These are phyloP conservation scores for Allantophomopsis cytisporea DNA, from an alignment of 2,329 filamentous ascomycete species.

Conservation along the genomic window DNA sequence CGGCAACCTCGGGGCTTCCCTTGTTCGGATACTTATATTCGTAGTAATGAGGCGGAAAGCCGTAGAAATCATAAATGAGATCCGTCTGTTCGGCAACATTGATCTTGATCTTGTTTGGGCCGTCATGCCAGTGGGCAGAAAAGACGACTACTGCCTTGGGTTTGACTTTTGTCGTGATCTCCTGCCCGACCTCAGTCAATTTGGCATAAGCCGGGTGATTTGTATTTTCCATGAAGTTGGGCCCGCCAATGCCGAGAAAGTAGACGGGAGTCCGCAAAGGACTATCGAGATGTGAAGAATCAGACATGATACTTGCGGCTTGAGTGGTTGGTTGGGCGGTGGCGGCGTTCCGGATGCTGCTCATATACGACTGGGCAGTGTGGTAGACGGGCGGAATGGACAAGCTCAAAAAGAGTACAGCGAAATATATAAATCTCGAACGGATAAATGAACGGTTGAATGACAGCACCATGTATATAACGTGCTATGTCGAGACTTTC, in stretches of 20 bases:
- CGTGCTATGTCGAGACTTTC: too few species aligned
- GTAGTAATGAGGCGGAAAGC: slow-evolving; percentile 59
- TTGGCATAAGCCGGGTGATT: slow-evolving; percentile 53
- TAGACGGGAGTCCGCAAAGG: slow-evolving; percentile 10
- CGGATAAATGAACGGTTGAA: too few species aligned
- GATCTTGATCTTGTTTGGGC: slow-evolving; percentile 40
- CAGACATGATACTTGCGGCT: slow-evolving; percentile 5
- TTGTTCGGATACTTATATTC: slow-evolving; percentile 50
- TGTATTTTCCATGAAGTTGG: slow-evolving; percentile 54
- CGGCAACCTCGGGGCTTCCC: slow-evolving; percentile 45
- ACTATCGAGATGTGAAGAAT: slow-evolving; percentile 4
- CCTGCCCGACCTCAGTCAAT: slow-evolving; percentile 49
- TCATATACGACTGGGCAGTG: slow-evolving; percentile 1
- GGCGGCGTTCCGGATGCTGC: slow-evolving; percentile 3
- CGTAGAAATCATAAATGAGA: slow-evolving; percentile 64
- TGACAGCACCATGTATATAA: too few species aligned
- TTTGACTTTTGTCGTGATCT: slow-evolving; percentile 57
- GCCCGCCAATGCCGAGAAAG: slow-evolving; percentile 21
- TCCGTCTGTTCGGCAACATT: slow-evolving; percentile 52
- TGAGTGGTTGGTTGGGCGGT: slow-evolving; percentile 2
- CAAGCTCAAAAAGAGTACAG: too few species aligned
- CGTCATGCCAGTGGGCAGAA: slow-evolving; percentile 64
- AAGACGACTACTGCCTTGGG: slow-evolving; percentile 64
- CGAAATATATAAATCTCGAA: too few species aligned
- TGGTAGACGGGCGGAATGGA: background rate